Percentiles rank a stretch among this genome's conserved stretches.
phyloP scores from a whole-genome alignment of 306 rosid species.

The Rosa persica region DNA sequence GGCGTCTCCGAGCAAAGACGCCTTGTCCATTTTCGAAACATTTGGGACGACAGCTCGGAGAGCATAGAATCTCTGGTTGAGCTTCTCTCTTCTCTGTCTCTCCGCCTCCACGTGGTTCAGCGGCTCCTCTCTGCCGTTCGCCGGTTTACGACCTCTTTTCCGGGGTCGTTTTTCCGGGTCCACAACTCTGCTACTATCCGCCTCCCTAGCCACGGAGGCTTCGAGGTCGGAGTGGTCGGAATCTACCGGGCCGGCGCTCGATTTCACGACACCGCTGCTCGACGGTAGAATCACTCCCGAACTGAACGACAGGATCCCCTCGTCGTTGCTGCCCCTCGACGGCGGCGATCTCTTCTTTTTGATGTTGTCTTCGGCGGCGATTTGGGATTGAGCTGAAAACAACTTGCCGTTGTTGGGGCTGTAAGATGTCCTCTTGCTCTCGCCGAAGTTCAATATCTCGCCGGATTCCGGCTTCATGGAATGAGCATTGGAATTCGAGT shows the following conservation, averaged over 20 bases:
- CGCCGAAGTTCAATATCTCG: constrained; percentile 78
- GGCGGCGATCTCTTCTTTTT: constrained; percentile 70
- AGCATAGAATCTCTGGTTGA: constrained; percentile 87
- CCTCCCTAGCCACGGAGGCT: constrained; percentile 78
- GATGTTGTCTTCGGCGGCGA: constrained; percentile 36
- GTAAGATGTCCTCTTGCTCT: constrained; percentile 54
- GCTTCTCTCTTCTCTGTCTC: constrained; percentile 89
- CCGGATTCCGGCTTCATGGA: constrained; percentile 80
- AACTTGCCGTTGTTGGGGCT: constrained; percentile 35
- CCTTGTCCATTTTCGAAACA: constrained; percentile 98
- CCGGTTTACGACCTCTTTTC: constrained; percentile 92
- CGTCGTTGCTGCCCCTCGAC: constrained; percentile 73
- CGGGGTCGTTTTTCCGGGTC: constrained; percentile 90
- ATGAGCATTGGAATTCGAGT: constrained; percentile 36
- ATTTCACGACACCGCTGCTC: constrained; percentile 38
- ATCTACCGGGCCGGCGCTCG: constrained; percentile 48
- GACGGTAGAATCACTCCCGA: constrained; percentile 73
- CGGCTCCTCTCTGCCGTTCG: constrained; percentile 94
- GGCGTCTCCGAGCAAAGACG: constrained; percentile 86
- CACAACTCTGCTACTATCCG: constrained; percentile 59
- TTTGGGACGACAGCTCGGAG: constrained; percentile 94
- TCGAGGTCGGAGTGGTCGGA: constrained; percentile 91
- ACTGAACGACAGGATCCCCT: constrained; percentile 89
- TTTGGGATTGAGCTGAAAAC: constrained; percentile 50
- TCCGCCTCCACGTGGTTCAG: constrained; percentile 94